A percentile compares a stretch with the other conserved stretches of the same genome.
Conservation (phyloP, 768 basidiomycete genomes). For the Neoboletus subvelutipes region DNA sequence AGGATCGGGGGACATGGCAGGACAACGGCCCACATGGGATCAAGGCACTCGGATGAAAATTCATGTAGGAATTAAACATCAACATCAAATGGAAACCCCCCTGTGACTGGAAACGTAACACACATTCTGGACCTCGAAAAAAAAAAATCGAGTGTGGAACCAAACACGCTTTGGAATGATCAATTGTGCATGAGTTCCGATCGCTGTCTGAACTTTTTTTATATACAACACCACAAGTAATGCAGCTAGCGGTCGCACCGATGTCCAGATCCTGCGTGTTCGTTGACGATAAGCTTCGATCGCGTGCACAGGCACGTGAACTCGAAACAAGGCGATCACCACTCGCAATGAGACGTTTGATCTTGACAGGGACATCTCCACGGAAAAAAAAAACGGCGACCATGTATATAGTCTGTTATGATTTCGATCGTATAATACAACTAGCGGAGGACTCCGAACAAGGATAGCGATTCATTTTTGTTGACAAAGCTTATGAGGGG, state of each 20-base stretch:
- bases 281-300: not conserved
- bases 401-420: constrained; percentile 18
- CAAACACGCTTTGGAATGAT: not conserved
- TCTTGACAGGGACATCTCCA: not conserved
- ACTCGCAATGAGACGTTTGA: not conserved
- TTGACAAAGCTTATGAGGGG: not conserved
- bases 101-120: not conserved
- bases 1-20: not conserved
- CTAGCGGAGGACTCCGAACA: constrained; percentile 4
- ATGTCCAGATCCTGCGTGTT: not conserved
- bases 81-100: not conserved
- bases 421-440: constrained; percentile 21
- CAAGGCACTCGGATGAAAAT: not conserved
- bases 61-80: not conserved
- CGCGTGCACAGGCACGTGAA: not conserved
- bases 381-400: not conserved
- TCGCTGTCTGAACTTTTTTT: not conserved
- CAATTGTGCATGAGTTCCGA: constrained; percentile 5
- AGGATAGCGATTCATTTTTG: constrained; percentile 7
- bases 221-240: not conserved
- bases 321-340: constrained; percentile 2
- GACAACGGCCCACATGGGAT: not conserved
- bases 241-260: not conserved
- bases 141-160: not conserved
- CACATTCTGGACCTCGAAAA: not conserved